Percentiles rank a stretch among this genome's conserved stretches.
Conservation (phyloP, 352 stramenopile genomes). For the Phytopythium mirpurense region DNA sequence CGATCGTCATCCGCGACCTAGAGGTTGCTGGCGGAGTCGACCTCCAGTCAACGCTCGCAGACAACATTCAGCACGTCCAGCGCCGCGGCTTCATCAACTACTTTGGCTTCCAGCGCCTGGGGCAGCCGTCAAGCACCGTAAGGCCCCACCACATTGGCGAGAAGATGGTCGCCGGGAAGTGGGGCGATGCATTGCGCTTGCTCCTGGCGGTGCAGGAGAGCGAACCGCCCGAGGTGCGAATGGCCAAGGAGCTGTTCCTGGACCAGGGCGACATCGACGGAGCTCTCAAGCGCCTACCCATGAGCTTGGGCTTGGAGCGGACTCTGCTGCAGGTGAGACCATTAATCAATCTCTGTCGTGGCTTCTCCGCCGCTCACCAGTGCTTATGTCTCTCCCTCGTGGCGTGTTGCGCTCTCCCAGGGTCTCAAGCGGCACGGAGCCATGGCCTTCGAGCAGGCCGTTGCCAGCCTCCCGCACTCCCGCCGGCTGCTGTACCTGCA, state of each 20-base stretch:
- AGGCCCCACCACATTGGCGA: conserved; percentile 68
- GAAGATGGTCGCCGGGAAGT: conserved; percentile 57
- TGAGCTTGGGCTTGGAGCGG: conserved; percentile 39
- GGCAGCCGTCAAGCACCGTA: conserved; percentile 31
- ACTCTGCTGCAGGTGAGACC: conserved; percentile 41
- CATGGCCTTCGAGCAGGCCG: conserved; percentile 45
- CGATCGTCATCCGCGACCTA: conserved; percentile 40
- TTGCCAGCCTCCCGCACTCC: conserved; percentile 46
- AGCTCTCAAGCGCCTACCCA: conserved; percentile 49
- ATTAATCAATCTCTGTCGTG: too few relatives aligned
- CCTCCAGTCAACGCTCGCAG: conserved; percentile 14
- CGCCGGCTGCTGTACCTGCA: conserved; percentile 72
- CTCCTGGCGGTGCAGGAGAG: conserved; percentile 34
- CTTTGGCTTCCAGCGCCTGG: conserved; percentile 80
- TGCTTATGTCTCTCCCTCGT: neutral
- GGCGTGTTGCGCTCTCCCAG: neutral
- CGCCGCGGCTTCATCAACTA: conserved; percentile 68
- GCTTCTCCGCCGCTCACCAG: too few relatives aligned
- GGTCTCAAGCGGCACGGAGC: conserved; percentile 56
- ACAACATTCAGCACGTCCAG: conserved; percentile 24
- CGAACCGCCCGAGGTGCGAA: conserved; percentile 24
- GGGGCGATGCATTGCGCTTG: conserved; percentile 38
- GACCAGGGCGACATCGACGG: conserved; percentile 41
- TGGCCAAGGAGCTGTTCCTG: conserved; percentile 44
- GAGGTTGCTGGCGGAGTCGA: conserved; percentile 5